phyloP scores from a whole-genome alignment of 352 stramenopile species.

The Pythium rishiriense region DNA sequence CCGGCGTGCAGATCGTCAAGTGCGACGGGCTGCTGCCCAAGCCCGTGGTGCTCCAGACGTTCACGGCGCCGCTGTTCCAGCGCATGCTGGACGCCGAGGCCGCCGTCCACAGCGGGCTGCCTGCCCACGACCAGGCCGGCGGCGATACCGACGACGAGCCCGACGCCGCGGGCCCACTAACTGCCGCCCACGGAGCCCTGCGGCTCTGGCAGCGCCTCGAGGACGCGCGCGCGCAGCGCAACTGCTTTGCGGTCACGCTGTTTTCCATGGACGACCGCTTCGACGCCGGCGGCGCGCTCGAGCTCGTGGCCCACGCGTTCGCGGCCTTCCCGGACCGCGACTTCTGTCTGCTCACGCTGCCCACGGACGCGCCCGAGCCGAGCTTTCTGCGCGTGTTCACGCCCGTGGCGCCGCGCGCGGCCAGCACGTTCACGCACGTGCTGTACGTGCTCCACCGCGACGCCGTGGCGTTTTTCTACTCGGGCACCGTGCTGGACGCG shows the following conservation, averaged over 20 bases:
- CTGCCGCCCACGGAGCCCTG: neutral
- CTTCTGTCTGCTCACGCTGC: constrained; percentile 38
- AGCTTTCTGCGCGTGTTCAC: constrained; percentile 34
- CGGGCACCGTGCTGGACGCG: constrained; percentile 17
- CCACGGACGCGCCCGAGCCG: constrained; percentile 26
- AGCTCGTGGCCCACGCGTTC: constrained; percentile 35
- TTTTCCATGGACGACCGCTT: constrained; percentile 38
- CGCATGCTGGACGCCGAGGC: constrained; percentile 42
- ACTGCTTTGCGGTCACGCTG: constrained; percentile 41
- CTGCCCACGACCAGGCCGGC: neutral
- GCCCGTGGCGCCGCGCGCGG: constrained; percentile 28
- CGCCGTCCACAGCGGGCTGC: constrained; percentile 6
- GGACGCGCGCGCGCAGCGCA: constrained; percentile 22
- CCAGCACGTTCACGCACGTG: constrained; percentile 36
- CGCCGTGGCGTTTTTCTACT: constrained; percentile 34
- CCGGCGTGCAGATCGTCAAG: constrained; percentile 48
- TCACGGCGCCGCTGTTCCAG: constrained; percentile 52
- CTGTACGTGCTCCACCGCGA: constrained; percentile 41
- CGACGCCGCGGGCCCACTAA: neutral
- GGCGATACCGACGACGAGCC: neutral
- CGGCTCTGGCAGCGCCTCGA: constrained; percentile 25
- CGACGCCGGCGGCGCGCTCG: constrained; percentile 22
- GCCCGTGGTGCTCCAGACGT: constrained; percentile 41
- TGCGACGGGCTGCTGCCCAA: constrained; percentile 58
- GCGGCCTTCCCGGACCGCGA: constrained; percentile 33